phyloP scores from a whole-genome alignment of 345 rosid species.

The Clarkia xantiana region DNA sequence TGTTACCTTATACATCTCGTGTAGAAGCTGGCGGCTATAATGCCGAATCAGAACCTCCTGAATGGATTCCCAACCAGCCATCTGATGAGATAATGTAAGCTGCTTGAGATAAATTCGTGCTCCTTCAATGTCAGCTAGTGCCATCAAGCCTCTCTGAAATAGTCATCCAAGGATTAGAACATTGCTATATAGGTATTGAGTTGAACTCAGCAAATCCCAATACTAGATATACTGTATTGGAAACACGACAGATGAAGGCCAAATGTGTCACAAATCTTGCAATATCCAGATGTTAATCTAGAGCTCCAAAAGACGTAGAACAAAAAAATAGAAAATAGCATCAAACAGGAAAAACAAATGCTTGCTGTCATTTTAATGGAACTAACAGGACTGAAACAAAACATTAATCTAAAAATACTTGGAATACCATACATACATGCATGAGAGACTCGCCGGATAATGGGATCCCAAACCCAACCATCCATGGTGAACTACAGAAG shows the following conservation, averaged over 20 bases:
- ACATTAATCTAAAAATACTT: too few species aligned
- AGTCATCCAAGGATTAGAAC: constrained; percentile 4
- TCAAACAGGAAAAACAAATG: too few species aligned
- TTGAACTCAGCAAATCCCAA: too few species aligned
- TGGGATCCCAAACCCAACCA: constrained; percentile 57
- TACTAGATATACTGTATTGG: too few species aligned
- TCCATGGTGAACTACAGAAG: constrained; percentile 95
- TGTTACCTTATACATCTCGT: constrained; percentile 90
- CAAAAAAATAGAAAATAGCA: too few species aligned
- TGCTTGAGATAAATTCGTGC: constrained; percentile 77
- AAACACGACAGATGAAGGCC: too few species aligned
- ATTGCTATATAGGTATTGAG: neutral
- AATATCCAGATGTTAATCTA: too few species aligned
- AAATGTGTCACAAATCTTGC: too few species aligned
- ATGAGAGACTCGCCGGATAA: constrained; percentile 71
- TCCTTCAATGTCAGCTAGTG: constrained; percentile 92
- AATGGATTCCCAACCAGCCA: constrained; percentile 90
- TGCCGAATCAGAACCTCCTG: constrained; percentile 77
- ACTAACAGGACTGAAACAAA: too few species aligned
- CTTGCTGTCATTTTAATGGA: too few species aligned
- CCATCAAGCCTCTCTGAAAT: constrained; percentile 82
- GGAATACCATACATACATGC: constrained; percentile 40
- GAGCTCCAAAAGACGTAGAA: too few species aligned
- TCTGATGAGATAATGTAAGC: constrained; percentile 64
- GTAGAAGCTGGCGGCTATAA: constrained; percentile 73